Evolutionary conservation across 2,329 filamentous ascomycete genomes (phyloP).

Genomic region (Chrysoporthe deuterocubensis): DNA sequence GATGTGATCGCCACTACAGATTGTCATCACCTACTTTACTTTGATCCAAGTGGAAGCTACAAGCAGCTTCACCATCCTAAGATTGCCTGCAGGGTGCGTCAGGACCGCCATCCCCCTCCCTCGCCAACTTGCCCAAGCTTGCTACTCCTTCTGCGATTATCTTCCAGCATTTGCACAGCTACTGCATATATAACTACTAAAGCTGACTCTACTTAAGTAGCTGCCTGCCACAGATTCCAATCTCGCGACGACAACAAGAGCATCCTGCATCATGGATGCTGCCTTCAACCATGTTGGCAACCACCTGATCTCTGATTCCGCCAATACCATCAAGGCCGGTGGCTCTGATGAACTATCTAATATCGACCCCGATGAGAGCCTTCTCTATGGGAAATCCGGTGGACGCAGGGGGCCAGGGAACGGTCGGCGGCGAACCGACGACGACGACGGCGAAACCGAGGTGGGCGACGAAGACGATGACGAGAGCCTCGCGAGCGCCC

Average conservation of each 20-base stretch:
- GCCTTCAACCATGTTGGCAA: conserved; percentile 89
- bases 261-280: conserved; percentile 64
- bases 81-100: conserved; percentile 3
- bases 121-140: conserved; percentile 15
- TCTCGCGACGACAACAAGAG: conserved; percentile 32
- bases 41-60: conserved; percentile 19
- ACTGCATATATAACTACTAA: background rate
- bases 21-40: conserved; percentile 18
- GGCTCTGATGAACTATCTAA: conserved; percentile 75
- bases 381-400: conserved; percentile 73
- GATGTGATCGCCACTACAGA: conserved; percentile 24
- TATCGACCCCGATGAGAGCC: conserved; percentile 77
- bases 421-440: conserved; percentile 65
- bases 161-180: background rate
- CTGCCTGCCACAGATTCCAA: conserved; percentile 20
- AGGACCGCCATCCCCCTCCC: conserved; percentile 2
- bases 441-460: conserved; percentile 89
- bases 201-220: conserved; percentile 8
- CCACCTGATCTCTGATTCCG: conserved; percentile 82
- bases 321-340: conserved; percentile 84
- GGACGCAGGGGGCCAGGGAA: conserved; percentile 55
- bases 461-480: conserved; percentile 75
- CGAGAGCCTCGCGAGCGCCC: conserved; percentile 76
- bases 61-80: conserved; percentile 13
- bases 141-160: background rate